Percentiles rank a stretch among this genome's conserved stretches.
Evolutionary conservation across 345 rosid genomes (phyloP).

Genomic region (Melastoma malabathricum): DNA sequence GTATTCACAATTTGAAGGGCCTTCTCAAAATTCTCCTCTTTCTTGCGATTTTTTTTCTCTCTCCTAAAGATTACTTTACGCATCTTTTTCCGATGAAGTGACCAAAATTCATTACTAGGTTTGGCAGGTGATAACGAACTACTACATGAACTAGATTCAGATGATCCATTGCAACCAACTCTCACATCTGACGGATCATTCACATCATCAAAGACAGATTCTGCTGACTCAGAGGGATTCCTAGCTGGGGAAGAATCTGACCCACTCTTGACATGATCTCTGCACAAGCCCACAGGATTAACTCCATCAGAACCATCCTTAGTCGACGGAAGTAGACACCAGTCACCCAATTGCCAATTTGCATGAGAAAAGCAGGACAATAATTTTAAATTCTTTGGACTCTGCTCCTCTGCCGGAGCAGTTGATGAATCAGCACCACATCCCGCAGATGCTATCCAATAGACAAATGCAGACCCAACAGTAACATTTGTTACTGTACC

Average conservation of each 20-base stretch:
- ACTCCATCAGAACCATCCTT: slow-evolving; percentile 26
- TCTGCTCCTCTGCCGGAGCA: slow-evolving; percentile 89
- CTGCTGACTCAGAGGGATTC: slow-evolving; percentile 35
- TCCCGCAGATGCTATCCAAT: slow-evolving; percentile 97
- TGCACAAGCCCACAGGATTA: slow-evolving; percentile 36
- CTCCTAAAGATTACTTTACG: slow-evolving; percentile 71
- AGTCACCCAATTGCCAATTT: slow-evolving; percentile 93
- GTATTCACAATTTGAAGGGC: slow-evolving; percentile 64
- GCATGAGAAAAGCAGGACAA: slow-evolving; percentile 81
- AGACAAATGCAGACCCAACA: slow-evolving; percentile 71
- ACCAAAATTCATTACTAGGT: slow-evolving; percentile 65
- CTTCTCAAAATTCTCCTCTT: slow-evolving; percentile 79
- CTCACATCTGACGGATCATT: slow-evolving; percentile 21
- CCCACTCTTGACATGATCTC: slow-evolving; percentile 26
- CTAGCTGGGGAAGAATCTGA: slow-evolving; percentile 21
- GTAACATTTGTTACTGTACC: slow-evolving; percentile 90
- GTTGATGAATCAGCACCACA: slow-evolving; percentile 76
- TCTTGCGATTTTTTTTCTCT: slow-evolving; percentile 68
- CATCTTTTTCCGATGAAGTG: slow-evolving; percentile 78
- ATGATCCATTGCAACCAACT: slow-evolving; percentile 17
- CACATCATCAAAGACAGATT: slow-evolving; percentile 27
- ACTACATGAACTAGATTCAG: slow-evolving; percentile 35
- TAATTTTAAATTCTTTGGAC: slow-evolving; percentile 69
- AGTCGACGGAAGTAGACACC: slow-evolving; percentile 62
- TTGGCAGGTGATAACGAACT: slow-evolving; percentile 37